Evolutionary conservation across 306 rosid species (phyloP), one percentile per base, ranked within the genome.

Genomic region (Cicer bijugum): DNA sequence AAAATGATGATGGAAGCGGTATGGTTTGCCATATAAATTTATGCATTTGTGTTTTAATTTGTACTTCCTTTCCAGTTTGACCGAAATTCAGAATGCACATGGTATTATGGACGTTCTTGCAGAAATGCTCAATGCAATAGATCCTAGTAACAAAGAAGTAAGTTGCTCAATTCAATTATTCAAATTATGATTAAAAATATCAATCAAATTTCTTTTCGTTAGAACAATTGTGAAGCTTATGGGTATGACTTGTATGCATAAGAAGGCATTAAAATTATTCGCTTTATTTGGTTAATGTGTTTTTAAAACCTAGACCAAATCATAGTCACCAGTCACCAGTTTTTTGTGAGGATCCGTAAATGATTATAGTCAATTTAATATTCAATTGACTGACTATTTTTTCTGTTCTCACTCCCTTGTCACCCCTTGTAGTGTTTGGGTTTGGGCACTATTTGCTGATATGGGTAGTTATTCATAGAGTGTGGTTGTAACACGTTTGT

Each of bases 81-180:
- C 90, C 0, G 97, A 94, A 94, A 87, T 94, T 82, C 98, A 94
- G 86, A 94, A 94, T 87, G 98, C 96, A 62, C 90, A 94, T 60
- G 98, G 98, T 57, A 88, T 94, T 81, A 88, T 91, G 98, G 98
- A 94, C 70, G 97, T 94, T 77, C 92, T 94, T 65, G 75, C 96
- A 3, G 98, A 94, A 83, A 94, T 94, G 98, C 91, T 91, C 55
- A 94, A 52, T 83, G 98, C 97, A 35, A 35, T 91, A 60, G 98
- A 94, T 75, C 97, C 98, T 38, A 83, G 51, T 53, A 94, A 89
- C 81, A 89, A 76, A 88, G 98, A 91, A 89, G 98, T 94, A 81
- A 69, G 78, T 82, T 69, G 69, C 47, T 37, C 38, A 12, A 60
- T 68, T 64, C 61, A 44, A 51, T 60, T 19, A 4, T 56, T 77